Evolutionary conservation across 2,329 filamentous ascomycete species (phyloP), one percentile per base, ranked within the genome.

Genomic region (Penicillium sp.): DNA sequence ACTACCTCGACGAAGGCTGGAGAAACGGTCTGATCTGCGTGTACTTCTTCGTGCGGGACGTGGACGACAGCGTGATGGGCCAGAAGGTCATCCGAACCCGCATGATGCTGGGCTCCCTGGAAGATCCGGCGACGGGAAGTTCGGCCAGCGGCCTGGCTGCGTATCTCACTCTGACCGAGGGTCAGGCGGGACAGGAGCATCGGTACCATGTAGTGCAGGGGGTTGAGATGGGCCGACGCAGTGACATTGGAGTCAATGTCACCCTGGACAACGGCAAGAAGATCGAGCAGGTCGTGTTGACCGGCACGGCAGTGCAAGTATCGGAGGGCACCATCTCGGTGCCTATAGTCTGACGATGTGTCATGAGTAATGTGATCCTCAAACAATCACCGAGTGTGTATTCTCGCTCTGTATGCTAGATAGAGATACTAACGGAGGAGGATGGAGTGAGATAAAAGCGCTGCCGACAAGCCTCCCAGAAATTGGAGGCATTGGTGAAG

Each of bases 141-240:
- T 80, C 81, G 19, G 79, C 81, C 4, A 75, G 74, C 55, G 75
- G 76, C 6, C 60, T 86, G 48, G 68, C 70, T 14, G 67, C 72
- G 39, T 83, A 77, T 53, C 64, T 84, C 45, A 70, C 74, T 4
- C 56, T 77, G 36, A 59, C 60, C n/a, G 66, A 67, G 36, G 59
- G 58, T n/a, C 59, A 54, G 15, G 36, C 38, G n/a, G 42, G 51
- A 4, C 23, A 51, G 17, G 46, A 48, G 32, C 60, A 58, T 16
- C 60, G 60, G 38, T 81, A 77, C 49, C 67, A 73, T 41, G 65
- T 85, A 47, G 76, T 76, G 43, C 82, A 86, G 64, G 83, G 81
- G 1, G 78, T 84, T 7, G 81, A 86, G 64, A 84, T 85, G 77
- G 81, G 80, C 4, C 64, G 80, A 48, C 52, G 61, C 6, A 67